Conservation (phyloP, 2,329 filamentous ascomycete genomes). For the Aaosphaeria arxii region DNA sequence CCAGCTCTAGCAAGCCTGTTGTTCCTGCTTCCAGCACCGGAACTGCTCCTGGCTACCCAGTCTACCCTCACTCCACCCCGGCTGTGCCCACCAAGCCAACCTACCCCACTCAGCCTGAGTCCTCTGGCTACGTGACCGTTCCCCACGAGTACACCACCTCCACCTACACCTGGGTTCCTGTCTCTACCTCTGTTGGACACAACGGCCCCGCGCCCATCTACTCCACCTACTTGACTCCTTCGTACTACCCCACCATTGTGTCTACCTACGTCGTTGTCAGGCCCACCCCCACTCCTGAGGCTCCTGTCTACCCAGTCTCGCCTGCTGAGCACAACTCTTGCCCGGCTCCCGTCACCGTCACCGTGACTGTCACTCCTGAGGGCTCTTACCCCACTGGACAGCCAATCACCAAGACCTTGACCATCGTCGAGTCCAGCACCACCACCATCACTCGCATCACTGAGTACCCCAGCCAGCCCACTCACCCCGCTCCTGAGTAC, state of each 20-base stretch:
- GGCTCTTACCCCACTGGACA: conserved; percentile 8
- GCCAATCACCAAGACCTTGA: conserved; percentile 27
- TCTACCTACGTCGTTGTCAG: conserved; percentile 21
- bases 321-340: conserved; percentile 10
- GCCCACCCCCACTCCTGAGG: conserved; percentile 6
- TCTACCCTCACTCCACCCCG: conserved; percentile 3
- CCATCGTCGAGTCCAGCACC: conserved; percentile 20
- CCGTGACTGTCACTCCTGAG: conserved; percentile 12
- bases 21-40: not conserved
- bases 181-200: conserved; percentile 34
- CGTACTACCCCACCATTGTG: conserved; percentile 28
- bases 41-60: not conserved
- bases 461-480: conserved; percentile 1
- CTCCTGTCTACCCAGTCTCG: conserved; percentile 1
- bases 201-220: conserved; percentile 28
- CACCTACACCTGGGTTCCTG: conserved; percentile 36
- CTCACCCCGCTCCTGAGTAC: conserved; percentile 1
- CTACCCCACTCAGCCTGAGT: conserved; percentile 10
- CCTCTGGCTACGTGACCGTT: conserved; percentile 21
- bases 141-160: conserved; percentile 31
- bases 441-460: conserved; percentile 22
- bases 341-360: conserved; percentile 26
- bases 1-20: not conserved
- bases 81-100: not conserved
- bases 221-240: conserved; percentile 39